Conservation (phyloP, 345 rosid species). For the Triadica sebifera region DNA sequence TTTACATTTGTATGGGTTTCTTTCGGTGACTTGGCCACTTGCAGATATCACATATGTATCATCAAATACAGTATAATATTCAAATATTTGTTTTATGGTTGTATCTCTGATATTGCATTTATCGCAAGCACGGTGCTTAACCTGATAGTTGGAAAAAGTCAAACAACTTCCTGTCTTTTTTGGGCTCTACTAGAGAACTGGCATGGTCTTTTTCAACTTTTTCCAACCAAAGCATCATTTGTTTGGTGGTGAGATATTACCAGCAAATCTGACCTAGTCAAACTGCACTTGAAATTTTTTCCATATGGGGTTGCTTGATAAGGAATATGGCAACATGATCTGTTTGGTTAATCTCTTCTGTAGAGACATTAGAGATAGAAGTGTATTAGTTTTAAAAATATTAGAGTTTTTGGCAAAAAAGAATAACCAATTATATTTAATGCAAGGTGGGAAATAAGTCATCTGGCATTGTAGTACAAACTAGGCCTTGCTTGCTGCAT, state of each 20-base stretch:
- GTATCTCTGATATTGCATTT: background rate
- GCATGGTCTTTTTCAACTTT: background rate
- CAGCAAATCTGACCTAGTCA: background rate
- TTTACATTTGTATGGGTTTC: no score
- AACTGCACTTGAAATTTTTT: background rate
- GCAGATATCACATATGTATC: background rate
- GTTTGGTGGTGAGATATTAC: background rate
- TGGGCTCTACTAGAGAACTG: background rate
- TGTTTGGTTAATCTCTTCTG: background rate
- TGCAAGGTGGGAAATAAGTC: no score
- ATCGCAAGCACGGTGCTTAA: background rate
- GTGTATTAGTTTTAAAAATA: no score
- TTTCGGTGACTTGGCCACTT: background rate
- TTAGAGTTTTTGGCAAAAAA: no score
- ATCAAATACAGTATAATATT: background rate
- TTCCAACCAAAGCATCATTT: background rate
- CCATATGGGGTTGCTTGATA: background rate
- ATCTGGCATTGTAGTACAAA: no score
- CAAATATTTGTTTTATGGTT: background rate
- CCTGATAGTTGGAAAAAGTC: background rate
- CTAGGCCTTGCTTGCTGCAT: no score
- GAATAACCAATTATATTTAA: no score
- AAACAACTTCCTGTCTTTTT: background rate
- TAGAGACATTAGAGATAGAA: background rate
- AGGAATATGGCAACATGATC: background rate